Percentiles rank a stretch among this genome's conserved stretches.
Evolutionary conservation across 495 filamentous ascomycete genomes (phyloP).

Genomic region (Monascus purpureus): DNA sequence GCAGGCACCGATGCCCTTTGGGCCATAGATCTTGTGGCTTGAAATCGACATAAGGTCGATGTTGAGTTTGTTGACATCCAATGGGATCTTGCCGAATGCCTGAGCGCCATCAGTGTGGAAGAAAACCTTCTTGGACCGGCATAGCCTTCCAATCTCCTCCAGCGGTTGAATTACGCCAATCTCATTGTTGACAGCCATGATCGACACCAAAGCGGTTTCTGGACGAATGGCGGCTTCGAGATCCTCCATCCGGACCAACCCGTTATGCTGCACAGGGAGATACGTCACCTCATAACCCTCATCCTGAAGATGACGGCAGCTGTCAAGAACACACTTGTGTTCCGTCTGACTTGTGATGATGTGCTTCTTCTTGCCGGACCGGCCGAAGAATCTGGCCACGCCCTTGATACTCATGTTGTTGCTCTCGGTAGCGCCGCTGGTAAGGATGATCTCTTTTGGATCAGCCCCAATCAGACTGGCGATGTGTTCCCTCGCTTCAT

Average conservation of each 20-base stretch:
- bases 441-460: slow-evolving; percentile 97
- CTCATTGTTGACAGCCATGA: slow-evolving; percentile 99
- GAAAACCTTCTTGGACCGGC: slow-evolving; percentile 83
- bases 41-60: slow-evolving; percentile 98
- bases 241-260: slow-evolving; percentile 69
- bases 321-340: slow-evolving; percentile 97
- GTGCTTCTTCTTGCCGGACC: slow-evolving; percentile 92
- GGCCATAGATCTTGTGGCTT: slow-evolving; percentile 98
- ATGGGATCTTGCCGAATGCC: slow-evolving; percentile 91
- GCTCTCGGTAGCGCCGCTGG: slow-evolving; percentile 92
- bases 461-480: slow-evolving; percentile 85
- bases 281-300: slow-evolving; percentile 96
- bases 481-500: slow-evolving; percentile 69
- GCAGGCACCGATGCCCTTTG: slow-evolving; percentile 93
- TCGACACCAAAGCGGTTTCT: slow-evolving; percentile 81
- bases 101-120: slow-evolving; percentile 98
- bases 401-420: slow-evolving; percentile 99
- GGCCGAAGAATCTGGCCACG: slow-evolving; percentile 85
- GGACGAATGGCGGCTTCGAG: slow-evolving; percentile 85
- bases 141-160: slow-evolving; percentile 85
- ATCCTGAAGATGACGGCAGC: slow-evolving; percentile 89
- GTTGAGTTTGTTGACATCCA: slow-evolving; percentile 94
- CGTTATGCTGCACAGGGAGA: slow-evolving; percentile 73
- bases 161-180: slow-evolving; percentile 95
- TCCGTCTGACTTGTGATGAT: slow-evolving; percentile 95